Conservation (phyloP, 2,329 filamentous ascomycete species). For the Atkinsonella hypoxylon region DNA sequence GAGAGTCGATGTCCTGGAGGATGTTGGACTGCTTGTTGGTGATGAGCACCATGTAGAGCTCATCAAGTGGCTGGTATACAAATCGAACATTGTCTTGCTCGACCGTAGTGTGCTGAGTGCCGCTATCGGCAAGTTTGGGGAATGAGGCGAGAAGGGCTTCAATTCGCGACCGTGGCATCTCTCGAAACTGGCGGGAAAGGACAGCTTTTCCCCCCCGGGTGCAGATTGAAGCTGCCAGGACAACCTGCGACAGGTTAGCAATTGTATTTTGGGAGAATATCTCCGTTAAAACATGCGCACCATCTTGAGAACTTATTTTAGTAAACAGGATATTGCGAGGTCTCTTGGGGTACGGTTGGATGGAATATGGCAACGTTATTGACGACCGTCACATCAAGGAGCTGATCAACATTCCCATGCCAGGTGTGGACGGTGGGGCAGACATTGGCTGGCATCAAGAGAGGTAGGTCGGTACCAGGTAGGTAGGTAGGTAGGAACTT, state of each 20-base stretch:
- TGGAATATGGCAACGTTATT: neutral
- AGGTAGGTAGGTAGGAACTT: too few relatives aligned
- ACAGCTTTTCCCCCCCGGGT: constrained; percentile 97
- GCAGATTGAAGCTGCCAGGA: constrained; percentile 97
- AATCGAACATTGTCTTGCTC: constrained; percentile 99
- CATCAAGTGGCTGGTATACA: constrained; percentile 96
- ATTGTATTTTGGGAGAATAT: neutral
- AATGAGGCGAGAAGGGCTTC: constrained; percentile 95
- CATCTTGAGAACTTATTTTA: constrained; percentile 24
- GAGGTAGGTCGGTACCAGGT: too few relatives aligned
- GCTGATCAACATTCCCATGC: neutral
- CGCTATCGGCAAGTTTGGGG: constrained; percentile 90
- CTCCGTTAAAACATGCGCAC: constrained; percentile 16
- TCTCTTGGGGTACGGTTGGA: neutral
- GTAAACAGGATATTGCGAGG: neutral
- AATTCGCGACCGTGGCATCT: constrained; percentile 93
- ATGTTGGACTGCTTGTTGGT: constrained; percentile 99
- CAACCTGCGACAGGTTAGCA: constrained; percentile 50
- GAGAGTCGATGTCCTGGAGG: constrained; percentile 94
- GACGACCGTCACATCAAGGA: constrained; percentile 1
- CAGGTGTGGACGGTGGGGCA: constrained; percentile 5
- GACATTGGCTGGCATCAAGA: too few relatives aligned
- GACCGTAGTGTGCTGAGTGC: constrained; percentile 94
- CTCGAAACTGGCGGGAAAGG: constrained; percentile 92
- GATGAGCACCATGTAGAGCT: constrained; percentile 99